Evolutionary conservation across 306 rosid species (phyloP).

Genomic region (Comarum palustre): DNA sequence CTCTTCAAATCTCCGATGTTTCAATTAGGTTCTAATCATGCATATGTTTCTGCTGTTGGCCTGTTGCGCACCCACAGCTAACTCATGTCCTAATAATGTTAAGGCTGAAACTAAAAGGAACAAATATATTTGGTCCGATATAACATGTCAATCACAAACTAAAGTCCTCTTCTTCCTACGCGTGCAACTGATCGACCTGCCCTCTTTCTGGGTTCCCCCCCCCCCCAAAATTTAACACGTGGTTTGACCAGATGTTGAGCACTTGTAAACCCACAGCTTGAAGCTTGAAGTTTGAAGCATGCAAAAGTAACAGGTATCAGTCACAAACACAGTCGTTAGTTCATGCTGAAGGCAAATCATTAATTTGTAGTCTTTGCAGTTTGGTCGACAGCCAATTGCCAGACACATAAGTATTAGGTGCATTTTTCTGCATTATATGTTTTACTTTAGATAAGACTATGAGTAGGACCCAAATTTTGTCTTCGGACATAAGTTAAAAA

Average conservation of each 20-base stretch:
- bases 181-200: slow-evolving; percentile 27
- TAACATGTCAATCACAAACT: background rate
- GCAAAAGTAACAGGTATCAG: slow-evolving; percentile 4
- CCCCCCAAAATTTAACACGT: slow-evolving; percentile 19
- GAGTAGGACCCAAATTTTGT: slow-evolving; percentile 19
- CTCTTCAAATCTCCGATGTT: background rate
- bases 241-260: slow-evolving; percentile 17
- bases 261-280: slow-evolving; percentile 17
- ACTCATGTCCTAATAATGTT: background rate
- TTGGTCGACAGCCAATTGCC: slow-evolving; percentile 38
- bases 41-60: background rate
- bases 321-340: background rate
- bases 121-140: background rate
- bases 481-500: background rate
- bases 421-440: background rate
- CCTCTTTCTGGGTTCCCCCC: background rate
- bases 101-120: background rate
- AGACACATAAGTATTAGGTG: background rate
- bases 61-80: too few relatives aligned
- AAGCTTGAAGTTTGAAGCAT: background rate
- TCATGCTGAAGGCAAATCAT: background rate
- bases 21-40: background rate
- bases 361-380: background rate
- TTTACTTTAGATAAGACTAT: slow-evolving; percentile 14
- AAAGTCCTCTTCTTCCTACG: slow-evolving; percentile 16